A percentile compares a stretch with the other conserved stretches of the same genome.
Evolutionary conservation across 345 rosid species (phyloP).

Genomic region (Sisymbrium altissimum): DNA sequence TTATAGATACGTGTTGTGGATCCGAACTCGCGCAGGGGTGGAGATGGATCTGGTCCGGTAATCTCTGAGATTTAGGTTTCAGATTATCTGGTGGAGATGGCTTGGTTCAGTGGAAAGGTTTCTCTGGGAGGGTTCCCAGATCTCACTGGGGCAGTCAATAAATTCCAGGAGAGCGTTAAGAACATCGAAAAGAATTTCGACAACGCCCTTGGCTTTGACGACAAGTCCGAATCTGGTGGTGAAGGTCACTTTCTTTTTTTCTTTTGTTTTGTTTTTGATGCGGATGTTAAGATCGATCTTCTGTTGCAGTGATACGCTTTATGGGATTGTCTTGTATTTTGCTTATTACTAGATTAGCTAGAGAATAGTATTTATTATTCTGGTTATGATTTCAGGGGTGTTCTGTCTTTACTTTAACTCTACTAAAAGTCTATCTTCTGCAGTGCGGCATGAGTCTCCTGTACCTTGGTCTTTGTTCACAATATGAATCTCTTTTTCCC

Average conservation of each 20-base stretch:
- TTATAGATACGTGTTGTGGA: background rate
- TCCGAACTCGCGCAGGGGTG: no score
- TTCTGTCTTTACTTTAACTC: background rate
- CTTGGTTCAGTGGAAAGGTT: slow-evolving; percentile 96
- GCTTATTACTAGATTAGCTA: background rate
- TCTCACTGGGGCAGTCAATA: slow-evolving; percentile 97
- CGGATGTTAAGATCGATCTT: background rate
- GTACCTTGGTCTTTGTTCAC: slow-evolving; percentile 5
- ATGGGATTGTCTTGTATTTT: background rate
- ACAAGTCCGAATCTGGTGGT: slow-evolving; percentile 45
- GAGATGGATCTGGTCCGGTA: slow-evolving; percentile 31
- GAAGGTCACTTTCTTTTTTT: slow-evolving; percentile 46
- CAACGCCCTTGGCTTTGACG: slow-evolving; percentile 90
- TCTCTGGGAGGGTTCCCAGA: slow-evolving; percentile 88
- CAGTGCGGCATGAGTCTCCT: background rate
- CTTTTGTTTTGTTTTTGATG: background rate
- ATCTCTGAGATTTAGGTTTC: slow-evolving; percentile 26
- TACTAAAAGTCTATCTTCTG: background rate
- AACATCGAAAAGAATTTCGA: slow-evolving; percentile 98
- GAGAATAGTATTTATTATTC: background rate
- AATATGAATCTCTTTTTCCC: background rate
- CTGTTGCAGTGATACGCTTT: slow-evolving; percentile 8
- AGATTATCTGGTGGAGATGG: slow-evolving; percentile 45
- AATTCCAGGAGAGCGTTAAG: slow-evolving; percentile 98
- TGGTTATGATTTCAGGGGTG: background rate